Percentiles rank a stretch among this genome's conserved stretches.
These are phyloP conservation scores for Leccinum fibrillosum DNA, from an alignment of 768 basidiomycete species.

Conservation along the genomic window DNA sequence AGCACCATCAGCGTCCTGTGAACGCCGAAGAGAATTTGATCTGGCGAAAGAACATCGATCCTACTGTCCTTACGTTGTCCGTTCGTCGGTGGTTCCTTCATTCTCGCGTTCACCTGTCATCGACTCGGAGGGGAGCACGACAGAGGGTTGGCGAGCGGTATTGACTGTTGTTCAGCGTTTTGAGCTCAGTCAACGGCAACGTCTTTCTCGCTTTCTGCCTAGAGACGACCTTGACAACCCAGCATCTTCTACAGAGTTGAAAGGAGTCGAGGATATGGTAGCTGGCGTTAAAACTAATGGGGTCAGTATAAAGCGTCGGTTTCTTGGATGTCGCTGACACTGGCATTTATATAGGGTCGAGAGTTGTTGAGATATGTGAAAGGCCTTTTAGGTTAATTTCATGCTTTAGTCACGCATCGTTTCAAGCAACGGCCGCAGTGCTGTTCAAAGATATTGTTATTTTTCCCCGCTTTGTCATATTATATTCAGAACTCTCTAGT, in stretches of 20 bases:
- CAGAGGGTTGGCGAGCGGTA: slow-evolving; percentile 85
- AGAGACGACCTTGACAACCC: slow-evolving; percentile 24
- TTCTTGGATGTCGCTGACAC: slow-evolving; percentile 9
- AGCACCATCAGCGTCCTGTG: slow-evolving; percentile 10
- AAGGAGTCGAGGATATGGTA: slow-evolving; percentile 70
- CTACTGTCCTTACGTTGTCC: slow-evolving; percentile 81
- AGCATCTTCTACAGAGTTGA: slow-evolving; percentile 35
- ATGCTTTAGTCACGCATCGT: neutral
- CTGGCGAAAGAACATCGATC: slow-evolving; percentile 79
- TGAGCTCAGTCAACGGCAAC: slow-evolving; percentile 57
- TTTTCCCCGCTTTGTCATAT: neutral
- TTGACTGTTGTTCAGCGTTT: slow-evolving; percentile 64
- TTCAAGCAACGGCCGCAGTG: neutral
- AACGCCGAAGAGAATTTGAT: slow-evolving; percentile 55
- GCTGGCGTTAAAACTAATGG: slow-evolving; percentile 71
- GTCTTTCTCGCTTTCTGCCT: slow-evolving; percentile 32
- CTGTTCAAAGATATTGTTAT: neutral
- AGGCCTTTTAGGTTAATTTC: slow-evolving; percentile 53
- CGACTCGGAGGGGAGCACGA: slow-evolving; percentile 23
- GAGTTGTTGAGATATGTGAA: slow-evolving; percentile 74
- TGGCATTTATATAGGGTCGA: slow-evolving; percentile 45
- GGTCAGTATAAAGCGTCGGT: slow-evolving; percentile 41
- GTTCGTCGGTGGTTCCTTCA: slow-evolving; percentile 62
- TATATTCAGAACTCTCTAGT: neutral
- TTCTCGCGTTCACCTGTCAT: slow-evolving; percentile 34